Percentiles rank a stretch among this genome's conserved stretches.
Evolutionary conservation across 306 rosid species (phyloP).

Genomic region (Leucaena leucocephala): DNA sequence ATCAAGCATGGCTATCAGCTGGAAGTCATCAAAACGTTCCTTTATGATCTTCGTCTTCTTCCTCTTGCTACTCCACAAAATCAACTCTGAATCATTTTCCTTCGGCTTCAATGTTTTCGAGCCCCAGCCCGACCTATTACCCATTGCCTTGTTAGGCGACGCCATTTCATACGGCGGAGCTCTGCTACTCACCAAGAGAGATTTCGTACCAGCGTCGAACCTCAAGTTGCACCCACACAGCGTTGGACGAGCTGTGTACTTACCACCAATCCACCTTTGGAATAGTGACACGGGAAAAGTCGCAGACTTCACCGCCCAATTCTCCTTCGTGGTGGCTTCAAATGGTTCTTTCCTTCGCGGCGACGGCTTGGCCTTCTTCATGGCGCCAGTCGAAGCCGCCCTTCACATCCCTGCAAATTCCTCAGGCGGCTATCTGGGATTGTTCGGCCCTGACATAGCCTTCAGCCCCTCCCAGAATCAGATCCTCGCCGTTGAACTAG

Average conservation of each 20-base stretch:
- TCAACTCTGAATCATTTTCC: constrained; percentile 5
- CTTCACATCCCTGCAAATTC: constrained; percentile 39
- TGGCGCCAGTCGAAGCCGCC: constrained; percentile 40
- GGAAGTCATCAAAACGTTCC: constrained; percentile 1
- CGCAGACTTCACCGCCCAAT: constrained; percentile 19
- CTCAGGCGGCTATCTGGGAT: constrained; percentile 24
- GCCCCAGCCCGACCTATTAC: neutral
- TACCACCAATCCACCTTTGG: constrained; percentile 21
- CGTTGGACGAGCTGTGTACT: constrained; percentile 5
- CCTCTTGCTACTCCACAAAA: neutral
- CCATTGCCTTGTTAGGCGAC: neutral
- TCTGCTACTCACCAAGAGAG: constrained; percentile 18
- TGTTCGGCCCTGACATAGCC: constrained; percentile 36
- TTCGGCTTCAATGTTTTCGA: neutral
- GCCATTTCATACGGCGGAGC: constrained; percentile 6
- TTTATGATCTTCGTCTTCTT: neutral
- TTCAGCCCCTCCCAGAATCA: constrained; percentile 19
- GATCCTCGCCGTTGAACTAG: constrained; percentile 59
- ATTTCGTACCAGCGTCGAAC: too few species aligned
- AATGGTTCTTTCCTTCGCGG: neutral
- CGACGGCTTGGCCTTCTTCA: constrained; percentile 60
- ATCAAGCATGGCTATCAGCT: constrained; percentile 17
- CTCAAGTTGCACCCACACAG: neutral
- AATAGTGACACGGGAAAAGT: neutral
- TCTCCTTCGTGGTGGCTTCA: constrained; percentile 19